Conservation (phyloP, 2,329 filamentous ascomycete species). For the Pestalotiopsis sp. region DNA sequence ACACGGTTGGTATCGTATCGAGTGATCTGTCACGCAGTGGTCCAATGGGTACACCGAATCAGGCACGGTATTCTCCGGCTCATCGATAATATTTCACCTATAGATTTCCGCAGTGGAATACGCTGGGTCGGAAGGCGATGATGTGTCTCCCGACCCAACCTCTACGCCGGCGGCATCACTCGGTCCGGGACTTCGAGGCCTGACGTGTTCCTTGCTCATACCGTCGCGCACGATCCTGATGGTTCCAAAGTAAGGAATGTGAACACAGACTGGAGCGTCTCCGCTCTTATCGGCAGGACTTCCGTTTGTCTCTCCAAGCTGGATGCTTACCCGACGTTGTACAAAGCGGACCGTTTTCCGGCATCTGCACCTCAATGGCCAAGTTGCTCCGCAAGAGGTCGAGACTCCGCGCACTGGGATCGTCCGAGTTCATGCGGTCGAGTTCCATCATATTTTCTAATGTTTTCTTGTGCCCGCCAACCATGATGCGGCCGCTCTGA, state of each 20-base stretch:
- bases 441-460: slow-evolving; percentile 17
- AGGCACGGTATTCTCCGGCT: neutral
- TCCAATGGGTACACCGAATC: neutral
- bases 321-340: neutral
- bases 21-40: neutral
- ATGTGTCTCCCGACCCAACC: neutral
- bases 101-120: neutral
- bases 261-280: slow-evolving; percentile 31
- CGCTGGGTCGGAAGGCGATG: neutral
- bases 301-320: neutral
- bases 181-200: neutral
- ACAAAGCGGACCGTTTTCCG: slow-evolving; percentile 24
- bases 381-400: slow-evolving; percentile 31
- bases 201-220: neutral
- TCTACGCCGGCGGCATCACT: neutral
- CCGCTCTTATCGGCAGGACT: slow-evolving; percentile 17
- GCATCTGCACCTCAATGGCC: slow-evolving; percentile 31
- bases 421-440: slow-evolving; percentile 28
- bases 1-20: neutral
- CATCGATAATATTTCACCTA: neutral
- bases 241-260: slow-evolving; percentile 45
- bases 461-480: slow-evolving; percentile 7
- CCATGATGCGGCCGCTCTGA: slow-evolving; percentile 6
- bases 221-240: slow-evolving; percentile 25
- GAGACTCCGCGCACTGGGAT: slow-evolving; percentile 28